A percentile compares a stretch with the other conserved stretches of the same genome.
Evolutionary conservation across 2,329 filamentous ascomycete species (phyloP).

Genomic region (Amphichorda felina): DNA sequence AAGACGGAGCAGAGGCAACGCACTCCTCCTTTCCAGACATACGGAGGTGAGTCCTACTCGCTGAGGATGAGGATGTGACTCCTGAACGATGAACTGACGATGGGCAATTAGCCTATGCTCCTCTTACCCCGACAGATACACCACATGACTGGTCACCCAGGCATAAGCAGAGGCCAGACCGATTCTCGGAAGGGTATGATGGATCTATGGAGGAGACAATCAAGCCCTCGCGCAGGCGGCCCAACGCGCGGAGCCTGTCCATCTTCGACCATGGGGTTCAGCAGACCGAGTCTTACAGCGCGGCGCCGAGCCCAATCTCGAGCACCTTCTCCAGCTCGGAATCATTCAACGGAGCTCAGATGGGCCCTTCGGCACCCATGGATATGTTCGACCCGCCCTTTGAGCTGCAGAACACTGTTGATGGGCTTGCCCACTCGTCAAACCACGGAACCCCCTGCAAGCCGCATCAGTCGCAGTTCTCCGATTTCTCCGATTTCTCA

Average conservation of each 20-base stretch:
- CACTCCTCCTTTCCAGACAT: slow-evolving; percentile 51
- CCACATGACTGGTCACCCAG: slow-evolving; percentile 37
- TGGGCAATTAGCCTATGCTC: slow-evolving; percentile 40
- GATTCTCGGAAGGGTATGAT: slow-evolving; percentile 51
- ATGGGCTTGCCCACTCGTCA: too few relatives aligned
- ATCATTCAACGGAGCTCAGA: slow-evolving; percentile 23
- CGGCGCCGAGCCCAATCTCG: slow-evolving; percentile 41
- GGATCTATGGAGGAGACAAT: slow-evolving; percentile 57
- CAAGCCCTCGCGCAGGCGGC: slow-evolving; percentile 38
- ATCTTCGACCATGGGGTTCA: slow-evolving; percentile 49
- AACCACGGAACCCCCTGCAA: too few relatives aligned
- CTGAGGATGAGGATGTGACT: too few relatives aligned
- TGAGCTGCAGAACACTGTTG: too few relatives aligned
- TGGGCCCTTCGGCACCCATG: not conserved
- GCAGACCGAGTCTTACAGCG: slow-evolving; percentile 37
- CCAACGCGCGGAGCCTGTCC: slow-evolving; percentile 23
- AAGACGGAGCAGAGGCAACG: slow-evolving; percentile 38
- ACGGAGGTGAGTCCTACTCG: slow-evolving; percentile 39
- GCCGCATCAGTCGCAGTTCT: too few relatives aligned
- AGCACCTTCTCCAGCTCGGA: slow-evolving; percentile 31
- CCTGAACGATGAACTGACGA: slow-evolving; percentile 4
- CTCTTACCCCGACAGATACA: slow-evolving; percentile 56
- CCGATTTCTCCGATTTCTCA: not conserved
- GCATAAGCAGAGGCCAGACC: slow-evolving; percentile 25
- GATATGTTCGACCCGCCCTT: not conserved